Evolutionary conservation across 2,329 filamentous ascomycete genomes (phyloP), one percentile per base, ranked within the genome.

Genomic region (Trichoderma breve): DNA sequence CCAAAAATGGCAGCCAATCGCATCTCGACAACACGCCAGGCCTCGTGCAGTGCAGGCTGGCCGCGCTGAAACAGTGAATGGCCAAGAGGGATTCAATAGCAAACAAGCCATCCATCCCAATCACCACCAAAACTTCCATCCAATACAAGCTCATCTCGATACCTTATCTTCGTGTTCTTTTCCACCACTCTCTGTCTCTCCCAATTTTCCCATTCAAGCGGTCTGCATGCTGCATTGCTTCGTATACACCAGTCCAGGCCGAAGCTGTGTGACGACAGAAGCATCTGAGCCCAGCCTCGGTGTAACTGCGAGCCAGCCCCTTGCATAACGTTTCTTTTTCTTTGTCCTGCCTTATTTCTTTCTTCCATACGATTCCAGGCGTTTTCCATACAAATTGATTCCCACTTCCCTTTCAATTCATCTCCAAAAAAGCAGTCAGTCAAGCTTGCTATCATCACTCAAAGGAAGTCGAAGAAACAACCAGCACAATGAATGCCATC

Each of bases 301-400:
- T 32, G 65, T 60, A 60, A 60, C 65, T 68, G 39, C 39, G 15
- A 30, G 57, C 18, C 53, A 47, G n/a, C 65, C 65, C 65, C 65
- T 68, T 68, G 65, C 65, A 68, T 68, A 32, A 43, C 47, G 2
- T 61, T 61, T 24, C 21, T 36, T 36, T 61, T 30, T 61, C 8
- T 32, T 8, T 24, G 11, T 26, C 32, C 24, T 62, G 12, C 21
- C 6, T 62, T 62, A 18, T 62, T 57, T 9, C 26, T 30, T 39
- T 15, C 32, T 58, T 58, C 65, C 28, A 32, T 12, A 18, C 5
- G 63, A 8, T 68, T 60, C 65, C 53, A 68, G 28, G 64, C 30
- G n/a, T 36, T 36, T 63, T 14, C 21, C 11, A 11, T 51, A 58
- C 34, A 66, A 55, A 39, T 32, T 7, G 15, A 5, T 14, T 43